These are phyloP conservation scores for Cutaneotrichosporon dermatis DNA, from an alignment of 1,284 basidiomycete genomes.

Conservation along the genomic window DNA sequence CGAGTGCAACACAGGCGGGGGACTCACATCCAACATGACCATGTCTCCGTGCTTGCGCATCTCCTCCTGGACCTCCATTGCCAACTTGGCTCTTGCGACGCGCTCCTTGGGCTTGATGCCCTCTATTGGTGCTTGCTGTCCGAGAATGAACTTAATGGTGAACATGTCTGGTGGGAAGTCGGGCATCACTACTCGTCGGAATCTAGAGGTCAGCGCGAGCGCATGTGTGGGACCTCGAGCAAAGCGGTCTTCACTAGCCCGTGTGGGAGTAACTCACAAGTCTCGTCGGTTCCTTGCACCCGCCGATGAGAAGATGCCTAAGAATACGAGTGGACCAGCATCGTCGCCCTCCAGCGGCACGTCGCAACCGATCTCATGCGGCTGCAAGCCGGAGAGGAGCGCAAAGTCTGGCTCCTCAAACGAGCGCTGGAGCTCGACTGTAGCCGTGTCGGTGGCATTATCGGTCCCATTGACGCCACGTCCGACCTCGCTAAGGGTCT, in stretches of 20 bases:
- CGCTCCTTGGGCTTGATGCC: neutral
- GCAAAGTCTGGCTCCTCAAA: slow-evolving; percentile 50
- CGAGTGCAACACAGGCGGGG: neutral
- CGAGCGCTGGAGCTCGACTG: neutral
- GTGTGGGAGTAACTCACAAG: no score
- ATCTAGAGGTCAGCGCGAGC: slow-evolving; percentile 20
- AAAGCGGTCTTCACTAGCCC: no score
- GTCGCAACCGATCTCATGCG: slow-evolving; percentile 47
- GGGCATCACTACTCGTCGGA: slow-evolving; percentile 39
- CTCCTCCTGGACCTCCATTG: slow-evolving; percentile 28
- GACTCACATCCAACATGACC: slow-evolving; percentile 45
- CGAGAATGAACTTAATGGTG: slow-evolving; percentile 49
- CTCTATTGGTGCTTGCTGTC: slow-evolving; percentile 18
- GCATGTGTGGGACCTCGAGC: no score
- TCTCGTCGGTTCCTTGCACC: slow-evolving; percentile 36
- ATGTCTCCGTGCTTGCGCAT: slow-evolving; percentile 44
- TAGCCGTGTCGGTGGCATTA: neutral
- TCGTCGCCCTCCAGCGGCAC: slow-evolving; percentile 36
- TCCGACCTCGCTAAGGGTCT: no score
- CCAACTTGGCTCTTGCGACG: slow-evolving; percentile 9
- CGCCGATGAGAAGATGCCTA: slow-evolving; percentile 47
- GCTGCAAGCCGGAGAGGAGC: slow-evolving; percentile 41
- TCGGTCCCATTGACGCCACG: no score
- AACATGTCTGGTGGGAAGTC: slow-evolving; percentile 45
- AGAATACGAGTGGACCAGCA: slow-evolving; percentile 40